Conservation (phyloP, 2,329 filamentous ascomycete genomes). For the Trichoderma atroviride region DNA sequence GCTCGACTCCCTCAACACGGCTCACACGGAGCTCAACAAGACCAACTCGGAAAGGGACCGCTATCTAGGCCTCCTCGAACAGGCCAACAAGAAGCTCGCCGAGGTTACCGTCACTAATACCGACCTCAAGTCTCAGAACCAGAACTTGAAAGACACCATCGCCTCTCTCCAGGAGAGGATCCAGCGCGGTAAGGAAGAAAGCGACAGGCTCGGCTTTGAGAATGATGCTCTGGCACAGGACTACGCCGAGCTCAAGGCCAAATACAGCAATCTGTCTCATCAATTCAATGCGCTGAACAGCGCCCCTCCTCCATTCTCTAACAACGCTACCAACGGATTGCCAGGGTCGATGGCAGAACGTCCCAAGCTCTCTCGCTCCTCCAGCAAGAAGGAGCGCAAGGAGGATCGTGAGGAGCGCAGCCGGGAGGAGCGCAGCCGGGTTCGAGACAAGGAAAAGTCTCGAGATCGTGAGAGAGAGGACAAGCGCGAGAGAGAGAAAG, state of each 20-base stretch:
- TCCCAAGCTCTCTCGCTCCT: constrained; percentile 35
- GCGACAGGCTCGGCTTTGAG: constrained; percentile 35
- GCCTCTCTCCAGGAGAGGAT: constrained; percentile 31
- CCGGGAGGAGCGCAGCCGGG: constrained; percentile 32
- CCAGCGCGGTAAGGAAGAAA: constrained; percentile 30
- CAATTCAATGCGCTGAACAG: constrained; percentile 35
- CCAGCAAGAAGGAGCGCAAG: constrained; percentile 35
- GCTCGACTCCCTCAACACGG: constrained; percentile 30
- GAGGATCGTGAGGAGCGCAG: constrained; percentile 35
- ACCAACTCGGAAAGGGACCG: constrained; percentile 31
- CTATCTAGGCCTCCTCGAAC: constrained; percentile 35
- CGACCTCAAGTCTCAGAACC: constrained; percentile 30
- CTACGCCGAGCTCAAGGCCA: constrained; percentile 36
- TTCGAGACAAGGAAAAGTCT: constrained; percentile 21
- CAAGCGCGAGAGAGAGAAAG: constrained; percentile 36
- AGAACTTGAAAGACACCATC: constrained; percentile 28
- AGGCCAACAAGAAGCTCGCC: constrained; percentile 37
- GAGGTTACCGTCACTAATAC: constrained; percentile 31
- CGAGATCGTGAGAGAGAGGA: constrained; percentile 27
- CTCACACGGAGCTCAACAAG: constrained; percentile 35
- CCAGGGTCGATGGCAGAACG: constrained; percentile 35
- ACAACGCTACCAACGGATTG: constrained; percentile 20
- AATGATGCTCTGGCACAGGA: constrained; percentile 35
- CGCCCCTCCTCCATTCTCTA: constrained; percentile 33
- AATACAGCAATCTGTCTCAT: constrained; percentile 37